These are phyloP conservation scores for Xylaria acuta DNA, from an alignment of 495 filamentous ascomycete species.

Conservation along the genomic window DNA sequence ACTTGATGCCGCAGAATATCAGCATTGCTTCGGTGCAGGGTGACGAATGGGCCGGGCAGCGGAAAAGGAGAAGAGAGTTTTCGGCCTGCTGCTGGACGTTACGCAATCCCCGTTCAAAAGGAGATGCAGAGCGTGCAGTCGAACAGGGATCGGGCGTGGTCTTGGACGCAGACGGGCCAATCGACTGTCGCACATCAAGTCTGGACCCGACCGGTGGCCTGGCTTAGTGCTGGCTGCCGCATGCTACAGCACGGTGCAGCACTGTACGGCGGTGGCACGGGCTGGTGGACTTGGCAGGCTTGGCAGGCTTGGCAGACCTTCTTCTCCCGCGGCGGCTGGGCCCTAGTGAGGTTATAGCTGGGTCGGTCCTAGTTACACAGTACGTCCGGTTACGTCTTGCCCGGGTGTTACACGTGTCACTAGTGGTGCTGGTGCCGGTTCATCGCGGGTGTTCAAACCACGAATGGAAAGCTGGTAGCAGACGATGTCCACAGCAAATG, in stretches of 20 bases:
- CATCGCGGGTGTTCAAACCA: too few relatives aligned
- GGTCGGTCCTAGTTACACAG: too few relatives aligned
- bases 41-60: not conserved
- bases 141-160: constrained; percentile 13
- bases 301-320: not conserved
- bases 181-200: constrained; percentile 10
- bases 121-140: constrained; percentile 12
- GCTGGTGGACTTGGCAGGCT: not conserved
- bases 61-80: constrained; percentile 9
- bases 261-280: constrained; percentile 1
- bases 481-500: too few relatives aligned
- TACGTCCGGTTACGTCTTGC: not conserved
- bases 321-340: not conserved
- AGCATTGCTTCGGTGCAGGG: constrained; percentile 1
- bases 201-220: not conserved
- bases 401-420: too few relatives aligned
- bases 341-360: too few relatives aligned
- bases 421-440: too few relatives aligned
- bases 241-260: constrained; percentile 2
- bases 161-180: constrained; percentile 9
- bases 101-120: constrained; percentile 19
- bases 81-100: constrained; percentile 2
- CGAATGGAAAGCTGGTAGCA: too few relatives aligned
- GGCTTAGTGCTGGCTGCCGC: not conserved
- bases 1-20: constrained; percentile 18